These are phyloP conservation scores for Ophiocytium majus DNA, from an alignment of 352 stramenopile species.

Conservation along the genomic window DNA sequence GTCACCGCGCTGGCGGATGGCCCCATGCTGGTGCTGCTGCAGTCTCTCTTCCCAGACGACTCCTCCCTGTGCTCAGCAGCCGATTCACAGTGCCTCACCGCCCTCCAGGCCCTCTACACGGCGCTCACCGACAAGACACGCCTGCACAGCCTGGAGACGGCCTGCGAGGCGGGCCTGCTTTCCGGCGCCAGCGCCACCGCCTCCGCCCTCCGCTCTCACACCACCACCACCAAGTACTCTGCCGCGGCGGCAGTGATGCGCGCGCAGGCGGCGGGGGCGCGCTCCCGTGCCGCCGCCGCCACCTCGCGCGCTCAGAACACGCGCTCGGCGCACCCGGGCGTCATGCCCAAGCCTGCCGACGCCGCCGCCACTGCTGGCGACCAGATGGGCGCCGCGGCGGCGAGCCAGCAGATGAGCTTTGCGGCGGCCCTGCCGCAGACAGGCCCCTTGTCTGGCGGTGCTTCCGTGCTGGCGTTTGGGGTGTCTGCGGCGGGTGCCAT, in stretches of 20 bases:
- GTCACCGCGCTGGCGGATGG: not conserved
- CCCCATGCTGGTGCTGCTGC: not conserved
- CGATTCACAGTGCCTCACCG: not conserved
- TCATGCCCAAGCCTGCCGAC: no score
- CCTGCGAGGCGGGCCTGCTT: not conserved
- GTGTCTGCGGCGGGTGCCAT: not conserved
- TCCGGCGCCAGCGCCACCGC: not conserved
- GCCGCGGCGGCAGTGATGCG: not conserved
- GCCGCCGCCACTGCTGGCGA: not conserved
- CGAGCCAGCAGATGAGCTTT: conserved; percentile 7
- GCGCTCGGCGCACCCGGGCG: no score
- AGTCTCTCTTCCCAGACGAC: not conserved
- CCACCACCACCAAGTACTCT: not conserved
- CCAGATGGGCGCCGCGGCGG: not conserved
- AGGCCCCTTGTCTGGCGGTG: not conserved
- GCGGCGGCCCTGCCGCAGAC: not conserved
- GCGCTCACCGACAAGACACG: conserved; percentile 7
- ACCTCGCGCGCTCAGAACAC: no score
- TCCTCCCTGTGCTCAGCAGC: not conserved
- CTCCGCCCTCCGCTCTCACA: not conserved
- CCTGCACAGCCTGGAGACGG: not conserved
- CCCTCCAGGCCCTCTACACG: not conserved
- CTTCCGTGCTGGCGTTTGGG: not conserved
- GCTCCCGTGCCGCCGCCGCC: no score
- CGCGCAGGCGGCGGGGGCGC: no score